Evolutionary conservation across 257 asterid genomes (phyloP).

Genomic region (Anisodus acutangulus): DNA sequence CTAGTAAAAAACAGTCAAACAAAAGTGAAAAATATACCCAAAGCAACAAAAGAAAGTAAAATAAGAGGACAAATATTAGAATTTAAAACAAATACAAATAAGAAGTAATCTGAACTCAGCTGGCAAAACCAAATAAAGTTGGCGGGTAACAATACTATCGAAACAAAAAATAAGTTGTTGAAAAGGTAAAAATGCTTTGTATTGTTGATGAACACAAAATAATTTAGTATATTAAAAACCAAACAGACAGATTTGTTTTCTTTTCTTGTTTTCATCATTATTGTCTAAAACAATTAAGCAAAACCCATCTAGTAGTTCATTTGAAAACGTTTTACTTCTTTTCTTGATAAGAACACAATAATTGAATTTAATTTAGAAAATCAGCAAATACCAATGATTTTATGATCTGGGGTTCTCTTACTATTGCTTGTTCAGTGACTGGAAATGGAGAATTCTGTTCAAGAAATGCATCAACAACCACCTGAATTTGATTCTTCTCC

Average conservation of each 20-base stretch:
- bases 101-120: conserved; percentile 31
- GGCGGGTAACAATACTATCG: conserved; percentile 32
- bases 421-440: not conserved
- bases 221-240: conserved; percentile 3
- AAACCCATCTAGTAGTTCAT: not conserved
- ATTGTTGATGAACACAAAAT: not conserved
- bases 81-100: not conserved
- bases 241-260: not conserved
- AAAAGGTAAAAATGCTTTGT: conserved; percentile 15
- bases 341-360: not conserved
- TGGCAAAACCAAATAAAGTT: conserved; percentile 31
- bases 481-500: conserved; percentile 28
- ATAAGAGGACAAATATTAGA: not conserved
- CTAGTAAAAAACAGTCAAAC: conserved; percentile 18
- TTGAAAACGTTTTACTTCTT: not conserved
- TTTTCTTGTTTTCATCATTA: conserved; percentile 38
- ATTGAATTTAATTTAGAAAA: not conserved
- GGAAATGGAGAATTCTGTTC: conserved; percentile 28
- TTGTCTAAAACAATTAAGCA: conserved; percentile 25
- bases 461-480: conserved; percentile 29
- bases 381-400: conserved; percentile 10
- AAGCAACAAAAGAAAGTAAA: not conserved
- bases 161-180: conserved; percentile 14
- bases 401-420: conserved; percentile 13
- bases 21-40: not conserved